A percentile compares a stretch with the other conserved stretches of the same genome.
Conservation (phyloP, 2,329 filamentous ascomycete species). For the Penicillium sp. region DNA sequence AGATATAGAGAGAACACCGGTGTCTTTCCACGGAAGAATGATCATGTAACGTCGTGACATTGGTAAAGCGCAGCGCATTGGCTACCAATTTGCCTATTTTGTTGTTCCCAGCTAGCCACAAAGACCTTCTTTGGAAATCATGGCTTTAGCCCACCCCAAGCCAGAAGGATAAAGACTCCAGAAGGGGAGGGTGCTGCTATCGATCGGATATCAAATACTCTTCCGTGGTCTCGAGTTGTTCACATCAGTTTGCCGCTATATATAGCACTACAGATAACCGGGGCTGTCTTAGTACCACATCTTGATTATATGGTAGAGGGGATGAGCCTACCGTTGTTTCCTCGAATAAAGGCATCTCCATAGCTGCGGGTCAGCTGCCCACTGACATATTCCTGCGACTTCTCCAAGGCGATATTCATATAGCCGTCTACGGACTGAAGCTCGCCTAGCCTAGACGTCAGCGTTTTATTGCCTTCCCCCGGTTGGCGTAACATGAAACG, state of each 20-base stretch:
- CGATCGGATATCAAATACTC: background rate
- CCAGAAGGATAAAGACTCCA: background rate
- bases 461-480: background rate
- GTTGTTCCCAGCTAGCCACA: background rate
- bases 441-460: constrained; percentile 67
- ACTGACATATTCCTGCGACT: constrained; percentile 89
- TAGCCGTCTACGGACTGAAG: constrained; percentile 97
- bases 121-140: background rate
- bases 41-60: background rate
- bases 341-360: constrained; percentile 92
- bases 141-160: background rate
- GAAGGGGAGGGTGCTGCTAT: background rate
- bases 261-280: constrained; percentile 38
- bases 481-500: background rate
- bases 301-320: background rate
- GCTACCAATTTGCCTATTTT: background rate
- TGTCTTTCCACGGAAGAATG: background rate
- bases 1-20: background rate
- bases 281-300: background rate
- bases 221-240: background rate
- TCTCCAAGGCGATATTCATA: constrained; percentile 99
- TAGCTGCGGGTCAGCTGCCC: constrained; percentile 82
- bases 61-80: background rate
- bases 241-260: constrained; percentile 41
- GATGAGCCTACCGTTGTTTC: constrained; percentile 77